A percentile compares a stretch with the other conserved stretches of the same genome.
These are phyloP conservation scores for Aspergillus pseudoviridinutans DNA, from an alignment of 2,329 filamentous ascomycete species.

Conservation along the genomic window DNA sequence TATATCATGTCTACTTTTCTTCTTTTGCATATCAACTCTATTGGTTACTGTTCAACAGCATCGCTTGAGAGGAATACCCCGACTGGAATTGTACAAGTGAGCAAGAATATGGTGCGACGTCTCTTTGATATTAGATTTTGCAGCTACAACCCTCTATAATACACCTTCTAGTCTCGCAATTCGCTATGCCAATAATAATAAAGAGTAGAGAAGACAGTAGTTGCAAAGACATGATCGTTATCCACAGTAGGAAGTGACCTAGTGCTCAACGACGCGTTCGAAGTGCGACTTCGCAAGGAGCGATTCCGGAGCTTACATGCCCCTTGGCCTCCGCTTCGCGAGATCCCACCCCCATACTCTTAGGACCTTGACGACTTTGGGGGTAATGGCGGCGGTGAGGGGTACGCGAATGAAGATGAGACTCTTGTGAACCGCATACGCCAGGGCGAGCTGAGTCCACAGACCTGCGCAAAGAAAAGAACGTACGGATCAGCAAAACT, in stretches of 20 bases:
- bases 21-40: slow-evolving; percentile 1
- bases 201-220: background rate
- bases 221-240: background rate
- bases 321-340: slow-evolving; percentile 63
- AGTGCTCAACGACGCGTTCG: background rate
- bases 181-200: slow-evolving; percentile 18
- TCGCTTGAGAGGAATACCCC: slow-evolving; percentile 5
- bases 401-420: slow-evolving; percentile 97
- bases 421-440: slow-evolving; percentile 96
- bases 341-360: slow-evolving; percentile 93
- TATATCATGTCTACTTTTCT: slow-evolving; percentile 3
- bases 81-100: slow-evolving; percentile 15
- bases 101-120: slow-evolving; percentile 12
- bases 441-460: slow-evolving; percentile 84
- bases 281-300: background rate
- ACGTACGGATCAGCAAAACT: background rate
- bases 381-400: slow-evolving; percentile 81
- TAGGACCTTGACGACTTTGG: slow-evolving; percentile 88
- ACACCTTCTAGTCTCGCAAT: slow-evolving; percentile 10
- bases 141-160: slow-evolving; percentile 24
- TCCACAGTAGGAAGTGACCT: background rate
- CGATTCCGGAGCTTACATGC: slow-evolving; percentile 12
- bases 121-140: slow-evolving; percentile 26
- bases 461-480: slow-evolving; percentile 46
- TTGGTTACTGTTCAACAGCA: slow-evolving; percentile 3